phyloP scores from a whole-genome alignment of 108 stramenopile species.

The Pseudonitzschia multistriata region DNA sequence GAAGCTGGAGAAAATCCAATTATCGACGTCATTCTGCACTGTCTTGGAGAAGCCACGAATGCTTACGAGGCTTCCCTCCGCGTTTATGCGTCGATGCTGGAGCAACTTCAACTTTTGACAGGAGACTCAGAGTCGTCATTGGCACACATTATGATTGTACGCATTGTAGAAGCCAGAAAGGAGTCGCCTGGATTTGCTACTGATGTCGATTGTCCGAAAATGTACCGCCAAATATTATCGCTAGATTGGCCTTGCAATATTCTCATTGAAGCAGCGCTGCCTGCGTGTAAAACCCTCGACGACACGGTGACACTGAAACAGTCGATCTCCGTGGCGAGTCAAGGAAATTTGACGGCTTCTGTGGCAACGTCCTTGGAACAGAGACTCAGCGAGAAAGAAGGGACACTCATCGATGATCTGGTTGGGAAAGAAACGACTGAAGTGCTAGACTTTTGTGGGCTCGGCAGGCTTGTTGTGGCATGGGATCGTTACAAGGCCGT shows the following conservation, averaged over 20 bases:
- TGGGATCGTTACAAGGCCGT: slow-evolving; percentile 51
- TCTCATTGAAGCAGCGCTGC: slow-evolving; percentile 65
- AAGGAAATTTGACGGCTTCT: slow-evolving; percentile 47
- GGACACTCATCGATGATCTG: slow-evolving; percentile 53
- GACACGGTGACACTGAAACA: slow-evolving; percentile 61
- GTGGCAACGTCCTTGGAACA: slow-evolving; percentile 46
- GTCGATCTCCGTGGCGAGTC: slow-evolving; percentile 47
- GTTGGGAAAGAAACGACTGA: slow-evolving; percentile 60
- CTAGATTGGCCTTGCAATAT: slow-evolving; percentile 61
- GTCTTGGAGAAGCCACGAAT: slow-evolving; percentile 61
- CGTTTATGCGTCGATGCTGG: slow-evolving; percentile 77
- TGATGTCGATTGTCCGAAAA: slow-evolving; percentile 40
- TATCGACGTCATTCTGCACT: slow-evolving; percentile 53
- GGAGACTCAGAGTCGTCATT: slow-evolving; percentile 62
- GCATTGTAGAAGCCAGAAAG: slow-evolving; percentile 57
- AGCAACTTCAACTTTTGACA: slow-evolving; percentile 43
- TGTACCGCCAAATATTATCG: slow-evolving; percentile 40
- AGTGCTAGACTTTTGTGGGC: slow-evolving; percentile 68
- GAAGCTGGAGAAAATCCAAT: slow-evolving; percentile 49
- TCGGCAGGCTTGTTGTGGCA: slow-evolving; percentile 45
- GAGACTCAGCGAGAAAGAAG: slow-evolving; percentile 53
- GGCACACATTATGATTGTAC: slow-evolving; percentile 61
- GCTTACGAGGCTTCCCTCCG: slow-evolving; percentile 78
- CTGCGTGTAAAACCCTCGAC: slow-evolving; percentile 59
- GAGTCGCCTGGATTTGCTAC: slow-evolving; percentile 73